Conservation (phyloP, 331 rosid genomes). For the Erythrophleum ivorense region DNA sequence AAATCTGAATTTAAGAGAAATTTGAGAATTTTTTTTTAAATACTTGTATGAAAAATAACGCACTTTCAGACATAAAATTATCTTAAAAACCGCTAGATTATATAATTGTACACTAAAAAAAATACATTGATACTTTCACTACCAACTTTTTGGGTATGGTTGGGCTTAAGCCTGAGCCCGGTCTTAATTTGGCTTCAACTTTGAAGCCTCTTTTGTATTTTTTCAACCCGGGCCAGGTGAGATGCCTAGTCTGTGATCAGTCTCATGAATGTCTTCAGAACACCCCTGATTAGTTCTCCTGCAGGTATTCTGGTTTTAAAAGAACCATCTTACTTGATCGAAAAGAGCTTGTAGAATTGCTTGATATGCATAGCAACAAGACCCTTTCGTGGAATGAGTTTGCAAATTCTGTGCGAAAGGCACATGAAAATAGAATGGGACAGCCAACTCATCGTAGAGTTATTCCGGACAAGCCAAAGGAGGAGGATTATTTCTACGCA, state of each 20-base stretch:
- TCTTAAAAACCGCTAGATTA: no score
- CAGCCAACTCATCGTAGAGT: conserved; percentile 71
- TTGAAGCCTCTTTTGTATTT: no score
- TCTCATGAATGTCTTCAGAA: neutral
- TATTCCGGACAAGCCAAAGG: conserved; percentile 78
- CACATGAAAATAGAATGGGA: conserved; percentile 79
- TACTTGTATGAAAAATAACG: neutral
- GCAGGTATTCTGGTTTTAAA: conserved; percentile 89
- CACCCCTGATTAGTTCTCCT: conserved; percentile 35
- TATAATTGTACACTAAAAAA: no score
- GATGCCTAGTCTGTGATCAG: no score
- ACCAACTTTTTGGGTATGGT: no score
- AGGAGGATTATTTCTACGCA: conserved; percentile 96
- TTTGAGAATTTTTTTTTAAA: no score
- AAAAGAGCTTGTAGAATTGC: conserved; percentile 71
- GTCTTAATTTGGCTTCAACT: no score
- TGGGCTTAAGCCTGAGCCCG: no score
- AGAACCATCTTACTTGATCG: conserved; percentile 73
- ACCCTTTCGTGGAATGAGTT: conserved; percentile 74
- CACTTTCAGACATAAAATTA: no score
- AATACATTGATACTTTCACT: no score
- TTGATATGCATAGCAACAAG: conserved; percentile 81
- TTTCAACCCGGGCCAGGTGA: no score
- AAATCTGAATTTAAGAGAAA: neutral
- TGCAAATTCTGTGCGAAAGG: conserved; percentile 51